These are phyloP conservation scores for Zopfochytrium polystomum DNA, from an alignment of 371 early-diverging fungal species.

Conservation along the genomic window DNA sequence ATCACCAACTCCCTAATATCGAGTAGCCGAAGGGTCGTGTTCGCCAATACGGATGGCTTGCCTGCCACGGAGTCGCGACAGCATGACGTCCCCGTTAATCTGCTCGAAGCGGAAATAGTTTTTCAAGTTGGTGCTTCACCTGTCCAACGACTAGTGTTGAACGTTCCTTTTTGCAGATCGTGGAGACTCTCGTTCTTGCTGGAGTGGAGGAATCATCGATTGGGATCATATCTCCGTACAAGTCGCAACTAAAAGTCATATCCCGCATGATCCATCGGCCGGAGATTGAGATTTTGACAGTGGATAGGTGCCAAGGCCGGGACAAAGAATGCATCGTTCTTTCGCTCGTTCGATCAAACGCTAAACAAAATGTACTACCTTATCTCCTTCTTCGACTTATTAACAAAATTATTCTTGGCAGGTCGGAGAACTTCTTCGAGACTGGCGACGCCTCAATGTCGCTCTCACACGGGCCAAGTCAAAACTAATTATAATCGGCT, in stretches of 20 bases:
- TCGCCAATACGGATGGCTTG: constrained; percentile 77
- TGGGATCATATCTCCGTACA: constrained; percentile 83
- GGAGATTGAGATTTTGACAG: constrained; percentile 55
- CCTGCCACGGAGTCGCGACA: constrained; percentile 58
- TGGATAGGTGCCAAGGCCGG: constrained; percentile 93
- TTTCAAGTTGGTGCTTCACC: constrained; percentile 36
- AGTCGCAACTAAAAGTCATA: constrained; percentile 76
- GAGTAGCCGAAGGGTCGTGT: constrained; percentile 64
- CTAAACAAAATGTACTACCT: constrained; percentile 58
- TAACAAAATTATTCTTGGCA: constrained; percentile 17
- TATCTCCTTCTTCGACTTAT: constrained; percentile 6
- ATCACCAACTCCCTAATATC: constrained; percentile 61
- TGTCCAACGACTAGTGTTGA: no score
- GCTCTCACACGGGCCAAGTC: constrained; percentile 91
- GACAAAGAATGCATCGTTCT: constrained; percentile 85
- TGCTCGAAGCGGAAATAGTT: constrained; percentile 67
- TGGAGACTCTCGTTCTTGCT: constrained; percentile 54
- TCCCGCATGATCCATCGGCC: constrained; percentile 22
- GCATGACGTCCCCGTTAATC: constrained; percentile 62
- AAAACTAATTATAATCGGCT: constrained; percentile 91
- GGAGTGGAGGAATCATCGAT: constrained; percentile 67
- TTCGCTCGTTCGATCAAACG: constrained; percentile 86
- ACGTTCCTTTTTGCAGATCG: constrained; percentile 47
- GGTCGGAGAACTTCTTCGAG: constrained; percentile 83
- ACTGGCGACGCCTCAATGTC: constrained; percentile 96